Percentiles rank a stretch among this genome's conserved stretches.
These are phyloP conservation scores for Penstemon eatonii DNA, from an alignment of 257 asterid genomes.

Conservation along the genomic window DNA sequence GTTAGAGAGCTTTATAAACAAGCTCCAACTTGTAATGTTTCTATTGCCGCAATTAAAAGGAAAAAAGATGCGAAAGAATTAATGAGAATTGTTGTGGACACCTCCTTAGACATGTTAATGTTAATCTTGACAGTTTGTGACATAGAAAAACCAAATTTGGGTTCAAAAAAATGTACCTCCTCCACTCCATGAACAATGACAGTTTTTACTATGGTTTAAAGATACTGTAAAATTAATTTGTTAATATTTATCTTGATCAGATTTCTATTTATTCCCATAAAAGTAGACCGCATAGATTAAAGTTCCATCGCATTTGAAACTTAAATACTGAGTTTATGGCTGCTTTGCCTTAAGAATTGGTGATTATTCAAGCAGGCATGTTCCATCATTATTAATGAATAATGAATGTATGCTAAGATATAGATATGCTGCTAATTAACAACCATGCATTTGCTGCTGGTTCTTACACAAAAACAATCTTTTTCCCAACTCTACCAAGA, in stretches of 20 bases:
- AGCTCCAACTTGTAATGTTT: constrained; percentile 24
- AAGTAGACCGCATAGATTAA: not conserved
- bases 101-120: constrained; percentile 23
- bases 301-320: not conserved
- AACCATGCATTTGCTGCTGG: constrained; percentile 22
- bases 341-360: not conserved
- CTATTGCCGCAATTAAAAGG: constrained; percentile 36
- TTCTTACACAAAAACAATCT: constrained; percentile 19
- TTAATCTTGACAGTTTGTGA: constrained; percentile 1
- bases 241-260: not conserved
- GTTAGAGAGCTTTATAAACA: constrained; percentile 22
- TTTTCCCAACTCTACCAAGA: too few species aligned
- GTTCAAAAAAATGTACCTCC: not conserved
- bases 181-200: constrained; percentile 8
- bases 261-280: not conserved
- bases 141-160: not conserved
- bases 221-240: too few species aligned
- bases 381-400: constrained; percentile 17
- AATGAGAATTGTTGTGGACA: too few species aligned
- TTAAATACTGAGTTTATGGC: not conserved
- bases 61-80: constrained; percentile 26
- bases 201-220: not conserved
- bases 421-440: not conserved
- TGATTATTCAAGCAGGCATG: not conserved
- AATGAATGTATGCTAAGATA: constrained; percentile 3